These are phyloP conservation scores for Mycotypha africana DNA, from an alignment of 371 early-diverging fungal species.

Conservation along the genomic window DNA sequence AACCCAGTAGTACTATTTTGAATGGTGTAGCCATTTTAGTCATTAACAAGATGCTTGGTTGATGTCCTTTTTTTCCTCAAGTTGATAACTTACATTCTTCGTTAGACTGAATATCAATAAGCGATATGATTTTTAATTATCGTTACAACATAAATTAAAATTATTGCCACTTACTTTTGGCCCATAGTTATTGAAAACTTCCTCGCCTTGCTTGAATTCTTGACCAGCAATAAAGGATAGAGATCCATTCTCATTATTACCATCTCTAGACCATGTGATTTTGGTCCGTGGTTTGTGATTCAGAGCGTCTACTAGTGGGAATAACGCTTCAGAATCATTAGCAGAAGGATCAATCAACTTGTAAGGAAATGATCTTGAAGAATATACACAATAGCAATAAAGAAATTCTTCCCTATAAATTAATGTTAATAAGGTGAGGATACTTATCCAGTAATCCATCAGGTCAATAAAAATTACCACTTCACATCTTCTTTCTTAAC, in stretches of 20 bases:
- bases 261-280: slow-evolving; percentile 44
- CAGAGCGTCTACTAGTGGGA: slow-evolving; percentile 53
- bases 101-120: slow-evolving; percentile 59
- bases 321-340: slow-evolving; percentile 35
- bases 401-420: slow-evolving; percentile 46
- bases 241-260: slow-evolving; percentile 25
- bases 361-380: slow-evolving; percentile 60
- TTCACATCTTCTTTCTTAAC: slow-evolving; percentile 18
- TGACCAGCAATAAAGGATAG: slow-evolving; percentile 36
- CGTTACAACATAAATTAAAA: no score
- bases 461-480: slow-evolving; percentile 23
- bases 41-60: no score
- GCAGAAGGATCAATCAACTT: slow-evolving; percentile 33
- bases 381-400: slow-evolving; percentile 53
- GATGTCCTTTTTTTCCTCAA: no score
- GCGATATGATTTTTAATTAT: no score
- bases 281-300: slow-evolving; percentile 51
- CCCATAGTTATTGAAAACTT: slow-evolving; percentile 65
- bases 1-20: slow-evolving; percentile 43
- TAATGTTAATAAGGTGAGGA: slow-evolving; percentile 7
- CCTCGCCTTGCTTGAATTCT: slow-evolving; percentile 28
- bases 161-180: slow-evolving; percentile 46
- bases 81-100: slow-evolving; percentile 53
- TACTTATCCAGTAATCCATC: no score
- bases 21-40: not conserved